phyloP scores from a whole-genome alignment of 2,329 filamentous ascomycete genomes.

The Cordyceps fumosorosea region DNA sequence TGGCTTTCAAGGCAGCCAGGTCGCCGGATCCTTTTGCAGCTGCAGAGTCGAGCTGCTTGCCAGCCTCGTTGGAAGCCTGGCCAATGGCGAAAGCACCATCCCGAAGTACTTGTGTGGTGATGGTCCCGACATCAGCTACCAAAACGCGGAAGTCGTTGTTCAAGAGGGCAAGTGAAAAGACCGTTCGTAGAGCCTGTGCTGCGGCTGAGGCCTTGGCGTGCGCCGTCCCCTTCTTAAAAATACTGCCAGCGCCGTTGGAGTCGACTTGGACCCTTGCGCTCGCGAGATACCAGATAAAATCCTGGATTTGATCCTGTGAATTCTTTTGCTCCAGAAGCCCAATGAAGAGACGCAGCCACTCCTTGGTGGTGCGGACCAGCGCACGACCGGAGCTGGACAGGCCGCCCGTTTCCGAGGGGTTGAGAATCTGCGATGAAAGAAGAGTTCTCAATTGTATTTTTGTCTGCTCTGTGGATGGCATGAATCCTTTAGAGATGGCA shows the following conservation, averaged over 20 bases:
- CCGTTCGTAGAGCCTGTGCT: conserved; percentile 74
- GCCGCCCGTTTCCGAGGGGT: conserved; percentile 54
- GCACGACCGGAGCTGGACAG: conserved; percentile 72
- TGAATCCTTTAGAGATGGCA: conserved; percentile 75
- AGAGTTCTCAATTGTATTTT: conserved; percentile 75
- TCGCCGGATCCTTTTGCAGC: conserved; percentile 17
- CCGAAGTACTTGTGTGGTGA: conserved; percentile 77
- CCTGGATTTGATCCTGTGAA: conserved; percentile 75
- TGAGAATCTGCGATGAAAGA: conserved; percentile 70
- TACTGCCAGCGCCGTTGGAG: conserved; percentile 22
- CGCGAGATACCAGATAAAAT: conserved; percentile 79
- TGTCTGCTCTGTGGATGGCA: conserved; percentile 84
- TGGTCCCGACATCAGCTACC: conserved; percentile 68
- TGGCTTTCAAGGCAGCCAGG: conserved; percentile 17
- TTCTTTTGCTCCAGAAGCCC: conserved; percentile 82
- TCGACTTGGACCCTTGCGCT: conserved; percentile 56
- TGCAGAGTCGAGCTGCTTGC: conserved; percentile 62
- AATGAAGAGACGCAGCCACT: conserved; percentile 74
- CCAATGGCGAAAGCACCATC: conserved; percentile 80
- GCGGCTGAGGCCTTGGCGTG: conserved; percentile 31
- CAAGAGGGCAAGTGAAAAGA: conserved; percentile 76
- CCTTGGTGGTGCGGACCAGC: conserved; percentile 63
- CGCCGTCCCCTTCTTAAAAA: conserved; percentile 26
- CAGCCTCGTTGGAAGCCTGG: conserved; percentile 66
- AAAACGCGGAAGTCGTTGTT: conserved; percentile 89